Percentiles rank a stretch among this genome's conserved stretches.
These are phyloP conservation scores for Physcomitrellopsis africana DNA, from an alignment of 225 moss, liverwort and hornwort genomes.

Conservation along the genomic window DNA sequence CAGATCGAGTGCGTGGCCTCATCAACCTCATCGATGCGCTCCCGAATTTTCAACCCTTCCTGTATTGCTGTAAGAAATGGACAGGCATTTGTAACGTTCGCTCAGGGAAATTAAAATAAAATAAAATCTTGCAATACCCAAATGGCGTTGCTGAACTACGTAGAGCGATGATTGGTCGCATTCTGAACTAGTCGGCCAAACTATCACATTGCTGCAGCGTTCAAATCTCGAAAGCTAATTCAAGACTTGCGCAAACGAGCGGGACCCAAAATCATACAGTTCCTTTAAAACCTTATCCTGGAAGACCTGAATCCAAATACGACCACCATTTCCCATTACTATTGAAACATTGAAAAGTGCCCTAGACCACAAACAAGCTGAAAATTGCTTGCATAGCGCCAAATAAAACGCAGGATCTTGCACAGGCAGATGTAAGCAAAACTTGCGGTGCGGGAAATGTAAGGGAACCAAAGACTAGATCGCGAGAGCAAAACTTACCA, in stretches of 20 bases:
- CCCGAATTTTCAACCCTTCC: conserved; percentile 45
- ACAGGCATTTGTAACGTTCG: background rate
- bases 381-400: background rate
- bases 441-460: background rate
- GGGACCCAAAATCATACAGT: background rate
- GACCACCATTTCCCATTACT: background rate
- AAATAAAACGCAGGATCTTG: background rate
- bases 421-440: background rate
- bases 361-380: background rate
- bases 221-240: too few species aligned
- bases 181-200: too few species aligned
- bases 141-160: too few species aligned
- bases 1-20: conserved; percentile 38
- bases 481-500: conserved; percentile 23
- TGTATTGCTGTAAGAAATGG: conserved; percentile 37
- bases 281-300: background rate
- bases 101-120: background rate
- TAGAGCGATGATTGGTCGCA: too few species aligned
- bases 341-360: background rate
- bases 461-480: background rate
- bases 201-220: too few species aligned
- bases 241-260: too few species aligned
- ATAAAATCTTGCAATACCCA: background rate
- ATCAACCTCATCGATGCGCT: conserved; percentile 52
- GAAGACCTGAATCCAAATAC: background rate